These are phyloP conservation scores for Phyllachora maydis DNA, from an alignment of 2,329 filamentous ascomycete genomes.

Conservation along the genomic window DNA sequence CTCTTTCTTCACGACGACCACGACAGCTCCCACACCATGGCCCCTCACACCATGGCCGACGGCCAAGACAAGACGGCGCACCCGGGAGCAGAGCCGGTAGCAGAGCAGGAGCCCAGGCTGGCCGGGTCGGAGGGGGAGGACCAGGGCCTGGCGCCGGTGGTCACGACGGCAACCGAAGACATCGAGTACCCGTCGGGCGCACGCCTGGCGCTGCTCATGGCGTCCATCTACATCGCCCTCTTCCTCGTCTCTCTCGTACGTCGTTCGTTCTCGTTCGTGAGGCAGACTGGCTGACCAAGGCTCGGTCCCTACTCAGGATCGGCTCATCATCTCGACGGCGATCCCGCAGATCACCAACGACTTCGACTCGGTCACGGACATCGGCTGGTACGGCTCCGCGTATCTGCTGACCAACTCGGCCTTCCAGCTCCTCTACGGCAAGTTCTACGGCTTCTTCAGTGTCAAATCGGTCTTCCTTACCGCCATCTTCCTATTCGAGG, in stretches of 20 bases:
- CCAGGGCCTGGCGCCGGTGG: constrained; percentile 4
- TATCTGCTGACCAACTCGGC: constrained; percentile 15
- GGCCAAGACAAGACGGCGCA: too few species aligned
- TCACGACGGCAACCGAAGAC: constrained; percentile 7
- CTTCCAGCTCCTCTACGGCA: constrained; percentile 18
- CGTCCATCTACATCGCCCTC: constrained; percentile 14
- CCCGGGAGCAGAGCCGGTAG: too few species aligned
- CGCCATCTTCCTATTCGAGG: constrained; percentile 14
- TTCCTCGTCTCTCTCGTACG: constrained; percentile 15
- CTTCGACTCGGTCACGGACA: constrained; percentile 14
- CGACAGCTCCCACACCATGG: too few species aligned
- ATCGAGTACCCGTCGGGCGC: constrained; percentile 13
- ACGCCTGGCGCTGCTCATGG: constrained; percentile 11
- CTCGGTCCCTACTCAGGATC: too few species aligned
- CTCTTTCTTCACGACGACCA: too few species aligned
- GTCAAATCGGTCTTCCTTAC: constrained; percentile 12
- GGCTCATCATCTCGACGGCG: constrained; percentile 16
- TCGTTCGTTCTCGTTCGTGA: too few species aligned
- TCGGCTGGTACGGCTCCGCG: constrained; percentile 18
- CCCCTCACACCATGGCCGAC: too few species aligned
- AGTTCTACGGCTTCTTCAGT: constrained; percentile 16
- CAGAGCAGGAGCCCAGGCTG: too few species aligned
- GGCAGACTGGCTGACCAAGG: too few species aligned
- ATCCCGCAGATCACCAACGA: constrained; percentile 17
- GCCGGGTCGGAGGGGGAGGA: too few species aligned